phyloP scores from a whole-genome alignment of 768 basidiomycete genomes.

The Serendipita vermifera region DNA sequence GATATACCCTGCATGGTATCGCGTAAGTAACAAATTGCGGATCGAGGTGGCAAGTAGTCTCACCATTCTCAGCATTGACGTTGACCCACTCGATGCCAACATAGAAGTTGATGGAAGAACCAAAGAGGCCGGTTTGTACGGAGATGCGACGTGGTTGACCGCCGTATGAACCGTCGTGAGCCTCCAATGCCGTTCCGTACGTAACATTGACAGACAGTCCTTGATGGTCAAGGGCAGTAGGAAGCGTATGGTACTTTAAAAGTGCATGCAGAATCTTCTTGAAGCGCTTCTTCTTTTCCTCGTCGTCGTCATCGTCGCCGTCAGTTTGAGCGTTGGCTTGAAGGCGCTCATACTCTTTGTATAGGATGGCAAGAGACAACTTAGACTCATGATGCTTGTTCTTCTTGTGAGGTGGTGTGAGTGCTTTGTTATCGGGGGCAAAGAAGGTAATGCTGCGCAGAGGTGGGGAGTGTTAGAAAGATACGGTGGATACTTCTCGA shows the following conservation, averaged over 20 bases:
- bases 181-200: constrained; percentile 34
- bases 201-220: constrained; percentile 43
- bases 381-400: constrained; percentile 14
- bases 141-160: constrained; percentile 35
- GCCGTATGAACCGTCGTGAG: constrained; percentile 32
- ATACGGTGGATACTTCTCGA: not conserved
- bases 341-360: constrained; percentile 15
- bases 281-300: constrained; percentile 40
- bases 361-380: constrained; percentile 21
- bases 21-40: not conserved
- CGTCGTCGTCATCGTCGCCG: constrained; percentile 19
- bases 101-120: constrained; percentile 37
- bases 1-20: constrained; percentile 28
- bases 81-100: constrained; percentile 32
- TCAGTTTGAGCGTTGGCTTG: constrained; percentile 23
- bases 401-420: constrained; percentile 21
- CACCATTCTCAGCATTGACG: constrained; percentile 40
- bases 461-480: not conserved
- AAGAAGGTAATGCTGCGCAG: constrained; percentile 39
- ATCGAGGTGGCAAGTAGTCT: constrained; percentile 10
- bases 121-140: constrained; percentile 19
- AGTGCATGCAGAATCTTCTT: constrained; percentile 42
- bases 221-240: constrained; percentile 25
- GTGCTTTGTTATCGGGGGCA: constrained; percentile 36
- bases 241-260: constrained; percentile 45